Conservation (phyloP, 257 asterid genomes). For the Oldenlandia corymbosa region DNA sequence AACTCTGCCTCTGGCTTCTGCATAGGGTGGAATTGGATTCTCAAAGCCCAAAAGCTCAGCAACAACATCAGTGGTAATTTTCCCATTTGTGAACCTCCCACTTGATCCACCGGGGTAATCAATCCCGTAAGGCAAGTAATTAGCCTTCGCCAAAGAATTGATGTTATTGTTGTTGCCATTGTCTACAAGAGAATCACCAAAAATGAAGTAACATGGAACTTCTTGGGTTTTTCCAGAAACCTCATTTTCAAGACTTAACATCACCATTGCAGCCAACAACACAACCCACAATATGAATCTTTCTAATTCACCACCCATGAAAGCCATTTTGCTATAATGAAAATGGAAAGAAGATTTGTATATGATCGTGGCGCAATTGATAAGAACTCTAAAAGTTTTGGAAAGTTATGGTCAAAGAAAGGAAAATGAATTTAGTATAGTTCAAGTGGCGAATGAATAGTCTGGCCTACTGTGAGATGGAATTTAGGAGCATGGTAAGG, state of each 20-base stretch:
- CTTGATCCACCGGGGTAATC: constrained; percentile 36
- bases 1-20: constrained; percentile 25
- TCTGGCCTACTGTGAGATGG: too few species aligned
- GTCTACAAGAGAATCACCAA: constrained; percentile 42
- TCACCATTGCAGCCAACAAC: not conserved
- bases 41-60: constrained; percentile 50
- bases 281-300: not conserved
- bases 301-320: constrained; percentile 12
- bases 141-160: constrained; percentile 36
- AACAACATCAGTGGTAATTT: constrained; percentile 37
- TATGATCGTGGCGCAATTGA: too few species aligned
- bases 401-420: too few species aligned
- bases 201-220: constrained; percentile 39
- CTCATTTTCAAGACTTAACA: constrained; percentile 7
- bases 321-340: constrained; percentile 2
- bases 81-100: constrained; percentile 37
- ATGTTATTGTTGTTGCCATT: constrained; percentile 39
- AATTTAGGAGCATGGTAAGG: too few species aligned
- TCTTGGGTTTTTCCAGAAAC: constrained; percentile 25
- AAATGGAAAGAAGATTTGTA: too few species aligned
- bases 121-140: constrained; percentile 39
- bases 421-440: too few species aligned
- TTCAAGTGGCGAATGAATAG: too few species aligned
- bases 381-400: too few species aligned
- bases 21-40: constrained; percentile 30